These are phyloP conservation scores for Helotiales sp. DNA, from an alignment of 2,329 filamentous ascomycete species.

Conservation along the genomic window DNA sequence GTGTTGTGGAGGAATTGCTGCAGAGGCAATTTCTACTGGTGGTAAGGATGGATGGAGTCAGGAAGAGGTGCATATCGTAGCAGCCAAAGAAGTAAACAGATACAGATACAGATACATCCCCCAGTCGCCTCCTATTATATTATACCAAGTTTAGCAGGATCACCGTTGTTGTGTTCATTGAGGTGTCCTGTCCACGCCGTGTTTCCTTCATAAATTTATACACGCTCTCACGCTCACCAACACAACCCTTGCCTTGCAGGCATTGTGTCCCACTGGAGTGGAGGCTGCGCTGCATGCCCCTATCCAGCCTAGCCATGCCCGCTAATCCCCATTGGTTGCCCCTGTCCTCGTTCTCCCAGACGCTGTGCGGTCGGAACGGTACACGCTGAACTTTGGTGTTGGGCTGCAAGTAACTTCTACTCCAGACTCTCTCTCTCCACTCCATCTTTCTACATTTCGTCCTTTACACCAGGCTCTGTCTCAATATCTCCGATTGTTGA, in stretches of 20 bases:
- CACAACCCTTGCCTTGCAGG: neutral
- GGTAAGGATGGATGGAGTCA: neutral
- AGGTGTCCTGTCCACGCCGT: neutral
- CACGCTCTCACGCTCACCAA: neutral
- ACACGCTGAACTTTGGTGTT: neutral
- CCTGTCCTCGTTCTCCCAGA: slow-evolving; percentile 6
- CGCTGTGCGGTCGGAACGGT: neutral
- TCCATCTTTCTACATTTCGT: slow-evolving; percentile 20
- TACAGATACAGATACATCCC: neutral
- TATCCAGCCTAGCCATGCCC: neutral
- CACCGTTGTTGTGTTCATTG: slow-evolving; percentile 3
- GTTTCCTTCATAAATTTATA: slow-evolving; percentile 12
- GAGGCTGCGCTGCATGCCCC: neutral
- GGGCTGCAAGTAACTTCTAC: neutral
- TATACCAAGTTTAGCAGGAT: neutral
- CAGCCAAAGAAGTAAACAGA: neutral
- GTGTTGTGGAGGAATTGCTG: neutral
- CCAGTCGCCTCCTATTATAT: neutral
- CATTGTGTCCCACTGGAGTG: neutral
- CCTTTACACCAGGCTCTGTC: slow-evolving; percentile 17
- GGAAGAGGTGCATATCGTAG: neutral
- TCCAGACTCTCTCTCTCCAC: slow-evolving; percentile 14
- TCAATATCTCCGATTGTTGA: slow-evolving; percentile 25
- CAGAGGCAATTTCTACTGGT: neutral
- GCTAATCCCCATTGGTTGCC: neutral